Evolutionary conservation across 306 rosid species (phyloP), one percentile per base, ranked within the genome.

Genomic region (Aeschynomene evenia): DNA sequence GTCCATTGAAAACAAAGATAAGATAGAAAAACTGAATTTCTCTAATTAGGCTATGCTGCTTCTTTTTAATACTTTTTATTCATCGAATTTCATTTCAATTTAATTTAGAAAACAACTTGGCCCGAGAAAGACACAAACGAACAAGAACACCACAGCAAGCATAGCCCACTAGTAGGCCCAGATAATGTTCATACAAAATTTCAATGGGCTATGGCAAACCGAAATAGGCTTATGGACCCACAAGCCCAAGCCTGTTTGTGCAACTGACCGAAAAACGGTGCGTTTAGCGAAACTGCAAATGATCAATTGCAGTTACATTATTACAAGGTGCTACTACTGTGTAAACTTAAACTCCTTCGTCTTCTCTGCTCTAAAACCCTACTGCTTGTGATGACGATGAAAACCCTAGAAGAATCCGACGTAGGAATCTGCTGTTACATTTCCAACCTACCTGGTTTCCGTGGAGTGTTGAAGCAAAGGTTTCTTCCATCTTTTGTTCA

Each of bases 391-490:
- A 67, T 74, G 82, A 77, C 85, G 34, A 73, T 57, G 77, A 90
- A 90, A 70, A 56, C 95, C 21, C 51, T 85, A 0, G 86, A 75
- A 13, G 99, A 91, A 79, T 19, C 84, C 48, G 89, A 91, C 70
- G 97, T 94, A 14, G 99, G 99, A 34, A 87, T 94, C 59, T 62
- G 65, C 85, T 82, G 92, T 83, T 87, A 84, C 82, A 88, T 90
- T 73, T 94, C 98, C 29, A 66, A 71, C 62, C 91, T 94, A 33
- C 91, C 97, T 62, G 97, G 98, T 57, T 94, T 88, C 74, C 92
- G 96, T 18, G 98, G 96, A 78, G 63, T 92, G 58, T 83, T 92
- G 15, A 92, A 89, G 83, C 98, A 92, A 78, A 92, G 98, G 98
- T 89, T 19, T 49, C 45, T 62, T 39, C 29, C 29, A 26, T 68